Evolutionary conservation across 306 rosid species (phyloP).

Genomic region (Castanopsis chinensis): DNA sequence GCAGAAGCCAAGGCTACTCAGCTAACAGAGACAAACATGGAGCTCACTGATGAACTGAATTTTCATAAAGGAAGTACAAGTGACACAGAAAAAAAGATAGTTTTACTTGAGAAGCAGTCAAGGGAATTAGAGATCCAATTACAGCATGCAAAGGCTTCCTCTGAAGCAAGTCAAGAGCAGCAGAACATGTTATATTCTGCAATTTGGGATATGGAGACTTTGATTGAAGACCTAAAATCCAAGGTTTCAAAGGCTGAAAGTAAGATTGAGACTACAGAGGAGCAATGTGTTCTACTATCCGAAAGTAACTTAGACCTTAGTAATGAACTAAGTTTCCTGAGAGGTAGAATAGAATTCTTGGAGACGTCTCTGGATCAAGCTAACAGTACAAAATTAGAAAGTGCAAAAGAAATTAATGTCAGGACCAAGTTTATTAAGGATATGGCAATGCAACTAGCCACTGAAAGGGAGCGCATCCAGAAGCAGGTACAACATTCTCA

Average conservation of each 20-base stretch:
- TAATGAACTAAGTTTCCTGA: slow-evolving; percentile 59
- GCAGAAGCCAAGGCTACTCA: slow-evolving; percentile 78
- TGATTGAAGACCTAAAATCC: slow-evolving; percentile 92
- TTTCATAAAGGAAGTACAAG: slow-evolving; percentile 75
- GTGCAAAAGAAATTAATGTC: slow-evolving; percentile 53
- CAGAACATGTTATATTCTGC: slow-evolving; percentile 94
- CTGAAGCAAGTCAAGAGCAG: slow-evolving; percentile 97
- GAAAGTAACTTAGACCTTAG: slow-evolving; percentile 63
- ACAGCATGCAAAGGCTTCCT: slow-evolving; percentile 73
- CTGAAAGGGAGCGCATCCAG: slow-evolving; percentile 73
- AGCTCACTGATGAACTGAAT: slow-evolving; percentile 82
- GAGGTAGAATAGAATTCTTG: slow-evolving; percentile 45
- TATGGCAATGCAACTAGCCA: slow-evolving; percentile 63
- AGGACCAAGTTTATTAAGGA: slow-evolving; percentile 67
- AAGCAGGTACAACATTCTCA: slow-evolving; percentile 53
- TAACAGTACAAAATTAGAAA: slow-evolving; percentile 39
- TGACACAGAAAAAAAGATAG: slow-evolving; percentile 72
- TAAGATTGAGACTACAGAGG: slow-evolving; percentile 61
- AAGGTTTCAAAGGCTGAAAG: slow-evolving; percentile 78
- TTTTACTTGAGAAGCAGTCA: slow-evolving; percentile 77
- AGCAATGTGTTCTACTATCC: slow-evolving; percentile 55
- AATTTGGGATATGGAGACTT: slow-evolving; percentile 96
- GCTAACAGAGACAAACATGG: slow-evolving; percentile 72
- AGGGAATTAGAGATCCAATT: slow-evolving; percentile 80
- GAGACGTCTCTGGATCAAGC: slow-evolving; percentile 65